Conservation (phyloP, 805 yeast species). For the Ogataea pilisensis region DNA sequence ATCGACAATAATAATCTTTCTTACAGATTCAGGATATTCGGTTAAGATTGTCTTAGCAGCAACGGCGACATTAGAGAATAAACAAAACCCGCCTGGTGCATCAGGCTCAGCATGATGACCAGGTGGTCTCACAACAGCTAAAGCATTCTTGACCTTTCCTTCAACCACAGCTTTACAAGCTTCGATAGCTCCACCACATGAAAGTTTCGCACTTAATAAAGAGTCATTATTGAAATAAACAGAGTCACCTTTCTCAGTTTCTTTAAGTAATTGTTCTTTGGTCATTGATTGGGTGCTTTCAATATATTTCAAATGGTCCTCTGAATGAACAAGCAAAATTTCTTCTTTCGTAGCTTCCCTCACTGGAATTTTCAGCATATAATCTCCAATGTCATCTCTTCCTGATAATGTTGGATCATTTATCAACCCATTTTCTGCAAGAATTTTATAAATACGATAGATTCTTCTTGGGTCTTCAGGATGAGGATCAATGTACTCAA, state of each 20-base stretch:
- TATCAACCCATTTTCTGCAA: slow-evolving; percentile 91
- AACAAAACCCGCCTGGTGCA: slow-evolving; percentile 94
- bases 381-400: slow-evolving; percentile 70
- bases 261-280: slow-evolving; percentile 69
- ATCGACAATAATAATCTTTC: slow-evolving; percentile 79
- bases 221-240: slow-evolving; percentile 94
- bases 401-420: slow-evolving; percentile 74
- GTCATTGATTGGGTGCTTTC: slow-evolving; percentile 74
- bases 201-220: slow-evolving; percentile 75
- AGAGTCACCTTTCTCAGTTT: slow-evolving; percentile 90
- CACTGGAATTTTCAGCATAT: slow-evolving; percentile 85
- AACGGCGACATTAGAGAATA: slow-evolving; percentile 94
- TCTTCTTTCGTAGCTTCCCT: slow-evolving; percentile 88
- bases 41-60: slow-evolving; percentile 85
- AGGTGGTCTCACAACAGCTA: slow-evolving; percentile 97
- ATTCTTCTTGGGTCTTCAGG: slow-evolving; percentile 98
- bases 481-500: slow-evolving; percentile 95
- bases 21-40: slow-evolving; percentile 82
- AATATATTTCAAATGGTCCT: slow-evolving; percentile 71
- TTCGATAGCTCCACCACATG: slow-evolving; percentile 97
- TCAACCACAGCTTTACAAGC: slow-evolving; percentile 95
- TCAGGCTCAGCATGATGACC: slow-evolving; percentile 99
- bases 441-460: slow-evolving; percentile 84
- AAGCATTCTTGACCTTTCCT: slow-evolving; percentile 82
- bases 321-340: slow-evolving; percentile 79